A percentile compares a stretch with the other conserved stretches of the same genome.
Conservation (phyloP, 192 early-diverging fungal genomes). For the Oehlia diaphana region DNA sequence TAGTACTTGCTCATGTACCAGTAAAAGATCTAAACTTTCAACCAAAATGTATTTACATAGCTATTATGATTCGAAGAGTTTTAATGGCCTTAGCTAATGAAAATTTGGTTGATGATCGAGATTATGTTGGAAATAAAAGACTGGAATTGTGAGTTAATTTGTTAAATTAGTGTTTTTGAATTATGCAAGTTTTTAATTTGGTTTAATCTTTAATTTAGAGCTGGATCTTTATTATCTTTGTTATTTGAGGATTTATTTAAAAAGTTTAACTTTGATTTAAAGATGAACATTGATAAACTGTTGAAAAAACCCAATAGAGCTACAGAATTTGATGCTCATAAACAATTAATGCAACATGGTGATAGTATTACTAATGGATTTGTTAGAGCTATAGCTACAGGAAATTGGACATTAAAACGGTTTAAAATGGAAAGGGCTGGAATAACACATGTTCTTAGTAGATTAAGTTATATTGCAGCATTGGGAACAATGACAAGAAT, state of each 20-base stretch:
- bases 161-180: neutral
- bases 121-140: conserved; percentile 98
- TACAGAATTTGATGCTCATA: conserved; percentile 85
- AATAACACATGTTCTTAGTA: conserved; percentile 92
- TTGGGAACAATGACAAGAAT: conserved; percentile 99
- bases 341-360: conserved; percentile 67
- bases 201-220: conserved; percentile 48
- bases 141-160: conserved; percentile 77
- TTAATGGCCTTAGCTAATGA: conserved; percentile 82
- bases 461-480: conserved; percentile 91
- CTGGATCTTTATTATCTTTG: conserved; percentile 89
- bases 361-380: conserved; percentile 91
- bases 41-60: conserved; percentile 90
- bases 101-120: conserved; percentile 90
- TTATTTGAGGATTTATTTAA: conserved; percentile 99
- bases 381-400: conserved; percentile 90
- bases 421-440: conserved; percentile 99
- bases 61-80: conserved; percentile 91
- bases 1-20: conserved; percentile 88
- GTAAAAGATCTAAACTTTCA: conserved; percentile 86
- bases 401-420: conserved; percentile 98
- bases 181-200: neutral
- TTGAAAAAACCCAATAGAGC: conserved; percentile 87
- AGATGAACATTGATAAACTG: conserved; percentile 88
- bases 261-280: conserved; percentile 82